A percentile compares a stretch with the other conserved stretches of the same genome.
Conservation (phyloP, 768 basidiomycete species). For the Termitomyces sp. region DNA sequence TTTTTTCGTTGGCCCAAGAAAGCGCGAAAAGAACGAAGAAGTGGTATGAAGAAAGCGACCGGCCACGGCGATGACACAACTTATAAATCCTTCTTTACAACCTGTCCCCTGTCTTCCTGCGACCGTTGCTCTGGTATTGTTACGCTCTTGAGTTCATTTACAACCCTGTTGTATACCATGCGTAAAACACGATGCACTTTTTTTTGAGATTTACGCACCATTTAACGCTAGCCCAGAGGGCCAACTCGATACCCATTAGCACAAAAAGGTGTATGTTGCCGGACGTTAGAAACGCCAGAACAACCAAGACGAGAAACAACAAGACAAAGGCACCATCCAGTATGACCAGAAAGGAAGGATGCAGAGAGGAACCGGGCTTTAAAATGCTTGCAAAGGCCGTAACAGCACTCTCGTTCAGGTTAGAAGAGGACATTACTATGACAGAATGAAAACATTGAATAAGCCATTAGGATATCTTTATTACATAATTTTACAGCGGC, state of each 20-base stretch:
- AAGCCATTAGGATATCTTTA: too few species aligned
- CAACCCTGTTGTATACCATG: conserved; percentile 42
- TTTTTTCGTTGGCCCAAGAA: conserved; percentile 83
- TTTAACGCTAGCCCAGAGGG: conserved; percentile 75
- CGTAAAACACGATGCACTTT: conserved; percentile 7
- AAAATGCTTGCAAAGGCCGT: conserved; percentile 55
- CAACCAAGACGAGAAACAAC: conserved; percentile 54
- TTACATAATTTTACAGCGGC: too few species aligned
- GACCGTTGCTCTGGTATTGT: conserved; percentile 13
- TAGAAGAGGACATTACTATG: not conserved
- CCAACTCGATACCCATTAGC: conserved; percentile 59
- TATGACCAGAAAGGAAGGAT: conserved; percentile 59
- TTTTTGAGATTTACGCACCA: conserved; percentile 43
- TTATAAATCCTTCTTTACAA: conserved; percentile 25
- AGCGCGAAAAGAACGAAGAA: conserved; percentile 68
- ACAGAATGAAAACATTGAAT: too few species aligned
- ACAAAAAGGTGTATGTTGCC: conserved; percentile 65
- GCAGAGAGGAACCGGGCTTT: conserved; percentile 69
- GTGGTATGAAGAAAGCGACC: conserved; percentile 80
- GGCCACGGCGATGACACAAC: conserved; percentile 36
- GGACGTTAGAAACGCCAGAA: conserved; percentile 52
- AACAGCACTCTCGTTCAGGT: not conserved
- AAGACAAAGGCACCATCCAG: conserved; percentile 56
- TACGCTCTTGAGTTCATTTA: conserved; percentile 50
- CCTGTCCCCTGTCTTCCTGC: conserved; percentile 15